Conservation (phyloP, 2,329 filamentous ascomycete genomes). For the Thielaviopsis euricoi region DNA sequence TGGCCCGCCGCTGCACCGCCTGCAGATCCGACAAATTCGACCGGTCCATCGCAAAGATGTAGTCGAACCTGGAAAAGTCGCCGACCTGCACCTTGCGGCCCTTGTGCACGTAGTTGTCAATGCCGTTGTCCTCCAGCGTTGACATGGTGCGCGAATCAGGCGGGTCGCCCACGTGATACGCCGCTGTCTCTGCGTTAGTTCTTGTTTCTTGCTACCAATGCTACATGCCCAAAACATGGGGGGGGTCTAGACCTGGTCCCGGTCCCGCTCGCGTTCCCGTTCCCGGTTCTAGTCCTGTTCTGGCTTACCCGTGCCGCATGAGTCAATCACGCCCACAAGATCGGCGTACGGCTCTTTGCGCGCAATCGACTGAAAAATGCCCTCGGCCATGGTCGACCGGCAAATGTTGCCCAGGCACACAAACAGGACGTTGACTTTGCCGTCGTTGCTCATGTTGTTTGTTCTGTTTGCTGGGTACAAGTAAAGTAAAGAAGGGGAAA, state of each 20-base stretch:
- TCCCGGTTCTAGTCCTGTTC: too few relatives aligned
- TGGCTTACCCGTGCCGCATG: conserved; percentile 57
- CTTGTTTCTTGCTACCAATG: background rate
- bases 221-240: too few relatives aligned
- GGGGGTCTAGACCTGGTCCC: too few relatives aligned
- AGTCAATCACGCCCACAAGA: conserved; percentile 57
- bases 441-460: too few relatives aligned
- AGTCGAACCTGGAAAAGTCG: conserved; percentile 80
- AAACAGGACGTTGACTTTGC: conserved; percentile 58
- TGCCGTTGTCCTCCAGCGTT: conserved; percentile 57
- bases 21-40: conserved; percentile 60
- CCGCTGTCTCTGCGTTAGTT: conserved; percentile 28
- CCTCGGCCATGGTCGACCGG: conserved; percentile 87
- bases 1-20: conserved; percentile 36
- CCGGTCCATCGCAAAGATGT: conserved; percentile 87
- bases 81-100: conserved; percentile 43
- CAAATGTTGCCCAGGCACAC: conserved; percentile 97
- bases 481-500: too few relatives aligned
- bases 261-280: too few relatives aligned
- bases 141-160: conserved; percentile 68
- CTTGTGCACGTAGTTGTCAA: conserved; percentile 58
- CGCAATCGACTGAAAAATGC: conserved; percentile 63
- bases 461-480: too few relatives aligned
- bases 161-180: conserved; percentile 62
- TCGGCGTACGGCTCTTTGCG: conserved; percentile 41